These are phyloP conservation scores for Cavenderia fasciculata DNA, from an alignment of 78 protist species.

Conservation along the genomic window DNA sequence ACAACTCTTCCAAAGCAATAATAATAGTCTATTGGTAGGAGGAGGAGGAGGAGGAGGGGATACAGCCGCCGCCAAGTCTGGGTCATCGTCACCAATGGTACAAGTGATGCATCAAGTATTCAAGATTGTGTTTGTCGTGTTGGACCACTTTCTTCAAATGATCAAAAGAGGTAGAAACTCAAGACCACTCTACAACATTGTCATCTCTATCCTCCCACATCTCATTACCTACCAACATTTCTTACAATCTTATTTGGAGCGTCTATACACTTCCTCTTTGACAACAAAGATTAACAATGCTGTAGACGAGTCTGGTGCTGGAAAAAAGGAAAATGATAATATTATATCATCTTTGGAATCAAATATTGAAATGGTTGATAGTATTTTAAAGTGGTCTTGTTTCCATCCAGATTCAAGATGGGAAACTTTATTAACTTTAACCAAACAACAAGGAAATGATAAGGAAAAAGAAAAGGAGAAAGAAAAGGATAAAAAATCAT, in stretches of 20 bases:
- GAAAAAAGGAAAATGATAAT: neutral
- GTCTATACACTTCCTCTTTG: neutral
- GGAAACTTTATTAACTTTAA: conserved; percentile 27
- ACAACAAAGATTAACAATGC: neutral
- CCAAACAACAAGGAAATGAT: neutral
- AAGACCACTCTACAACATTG: conserved; percentile 2
- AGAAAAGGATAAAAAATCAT: conserved; percentile 21
- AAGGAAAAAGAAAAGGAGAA: neutral
- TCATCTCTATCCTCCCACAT: conserved; percentile 13
- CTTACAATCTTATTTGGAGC: neutral
- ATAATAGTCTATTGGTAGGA: no score
- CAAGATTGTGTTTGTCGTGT: neutral
- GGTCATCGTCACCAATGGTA: neutral
- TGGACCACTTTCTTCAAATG: neutral
- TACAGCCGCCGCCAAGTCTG: no score
- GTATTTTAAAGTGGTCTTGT: conserved; percentile 10
- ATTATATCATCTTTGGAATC: neutral
- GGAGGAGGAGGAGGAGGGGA: no score
- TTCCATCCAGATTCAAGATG: conserved; percentile 71
- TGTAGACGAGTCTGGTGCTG: neutral
- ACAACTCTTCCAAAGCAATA: neutral
- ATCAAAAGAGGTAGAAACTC: conserved; percentile 23
- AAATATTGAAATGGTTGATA: neutral
- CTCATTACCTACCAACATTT: neutral
- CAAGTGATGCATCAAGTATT: neutral